Evolutionary conservation across 257 asterid species (phyloP).

Genomic region (Gardenia jasminoides): DNA sequence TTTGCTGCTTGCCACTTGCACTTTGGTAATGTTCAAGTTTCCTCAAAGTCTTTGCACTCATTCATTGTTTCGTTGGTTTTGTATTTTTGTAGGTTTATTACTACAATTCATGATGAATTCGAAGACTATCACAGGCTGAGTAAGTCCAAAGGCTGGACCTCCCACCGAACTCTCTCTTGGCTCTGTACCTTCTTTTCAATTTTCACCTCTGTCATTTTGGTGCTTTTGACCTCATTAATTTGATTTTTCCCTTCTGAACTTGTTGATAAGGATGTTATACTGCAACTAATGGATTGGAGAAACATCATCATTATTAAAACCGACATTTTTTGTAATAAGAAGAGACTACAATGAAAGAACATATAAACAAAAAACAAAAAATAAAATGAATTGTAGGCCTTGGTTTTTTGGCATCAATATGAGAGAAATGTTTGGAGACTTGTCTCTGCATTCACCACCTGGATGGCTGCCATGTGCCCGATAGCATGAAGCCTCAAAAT

Average conservation of each 20-base stretch:
- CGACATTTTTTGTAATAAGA: not conserved
- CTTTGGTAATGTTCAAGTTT: conserved; percentile 14
- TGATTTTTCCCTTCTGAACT: not conserved
- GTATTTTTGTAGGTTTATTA: conserved; percentile 15
- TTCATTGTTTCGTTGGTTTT: conserved; percentile 22
- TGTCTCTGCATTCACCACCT: no score
- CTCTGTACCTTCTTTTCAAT: not conserved
- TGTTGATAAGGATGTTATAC: not conserved
- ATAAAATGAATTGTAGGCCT: no score
- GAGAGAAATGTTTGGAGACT: no score
- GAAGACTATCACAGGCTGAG: conserved; percentile 20
- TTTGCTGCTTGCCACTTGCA: conserved; percentile 45
- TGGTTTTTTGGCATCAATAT: no score
- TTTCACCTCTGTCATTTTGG: not conserved
- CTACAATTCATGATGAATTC: conserved; percentile 16
- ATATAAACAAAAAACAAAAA: no score
- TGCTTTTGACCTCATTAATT: no score
- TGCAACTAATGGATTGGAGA: not conserved
- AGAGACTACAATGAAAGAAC: no score
- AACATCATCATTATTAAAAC: not conserved
- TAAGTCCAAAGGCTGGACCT: conserved; percentile 21
- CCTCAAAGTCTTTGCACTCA: conserved; percentile 26
- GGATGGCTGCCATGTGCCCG: no score
- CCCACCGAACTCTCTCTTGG: conserved; percentile 21
- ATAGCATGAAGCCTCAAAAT: no score